These are phyloP conservation scores for Xylaria flabelliformis DNA, from an alignment of 495 filamentous ascomycete genomes.

Conservation along the genomic window DNA sequence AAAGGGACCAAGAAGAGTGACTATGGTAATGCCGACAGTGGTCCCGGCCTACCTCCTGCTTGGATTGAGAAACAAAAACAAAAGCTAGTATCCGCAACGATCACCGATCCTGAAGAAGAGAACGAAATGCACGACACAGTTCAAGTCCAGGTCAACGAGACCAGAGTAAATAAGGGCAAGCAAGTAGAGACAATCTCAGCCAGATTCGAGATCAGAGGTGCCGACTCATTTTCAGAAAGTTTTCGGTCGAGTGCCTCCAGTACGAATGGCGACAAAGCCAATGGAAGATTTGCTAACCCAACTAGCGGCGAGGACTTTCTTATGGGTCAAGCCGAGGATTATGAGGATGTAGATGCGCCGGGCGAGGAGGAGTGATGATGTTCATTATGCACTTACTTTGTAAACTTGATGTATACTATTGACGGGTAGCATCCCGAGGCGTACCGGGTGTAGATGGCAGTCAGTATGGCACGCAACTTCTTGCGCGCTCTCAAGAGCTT, in stretches of 20 bases:
- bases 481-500: constrained; percentile 16
- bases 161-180: constrained; percentile 41
- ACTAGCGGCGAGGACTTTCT: constrained; percentile 23
- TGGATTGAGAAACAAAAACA: constrained; percentile 50
- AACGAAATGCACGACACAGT: constrained; percentile 49
- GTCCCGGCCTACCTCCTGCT: constrained; percentile 59
- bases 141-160: constrained; percentile 48
- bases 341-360: constrained; percentile 37
- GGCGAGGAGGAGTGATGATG: constrained; percentile 34
- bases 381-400: constrained; percentile 2
- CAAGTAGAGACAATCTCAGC: constrained; percentile 34
- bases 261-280: constrained; percentile 1
- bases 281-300: neutral
- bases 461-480: constrained; percentile 6
- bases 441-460: constrained; percentile 19
- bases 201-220: constrained; percentile 31
- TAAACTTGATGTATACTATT: constrained; percentile 18
- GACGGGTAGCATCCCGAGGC: constrained; percentile 3
- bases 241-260: constrained; percentile 24
- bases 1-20: constrained; percentile 64
- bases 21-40: constrained; percentile 62
- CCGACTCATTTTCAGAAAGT: constrained; percentile 5
- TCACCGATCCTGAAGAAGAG: constrained; percentile 38
- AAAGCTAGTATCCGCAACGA: constrained; percentile 29
- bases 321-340: constrained; percentile 33